Evolutionary conservation across 176 grass and related monocot species (phyloP).

Genomic region (Aegilops longissima): DNA sequence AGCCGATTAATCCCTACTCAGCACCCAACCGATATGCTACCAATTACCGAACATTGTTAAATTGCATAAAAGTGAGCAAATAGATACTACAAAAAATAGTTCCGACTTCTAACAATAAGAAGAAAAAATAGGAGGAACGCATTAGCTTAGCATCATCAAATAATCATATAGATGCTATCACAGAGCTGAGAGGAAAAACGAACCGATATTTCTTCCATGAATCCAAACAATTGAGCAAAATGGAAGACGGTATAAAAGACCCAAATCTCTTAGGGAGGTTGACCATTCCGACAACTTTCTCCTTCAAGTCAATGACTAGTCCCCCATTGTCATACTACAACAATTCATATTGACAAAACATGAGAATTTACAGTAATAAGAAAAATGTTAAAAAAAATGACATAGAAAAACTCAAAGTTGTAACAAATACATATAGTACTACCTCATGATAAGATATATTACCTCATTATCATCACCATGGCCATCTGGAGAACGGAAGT

Average conservation of each 20-base stretch:
- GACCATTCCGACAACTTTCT: not conserved
- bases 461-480: not conserved
- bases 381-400: too few species aligned
- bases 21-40: too few species aligned
- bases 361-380: not conserved
- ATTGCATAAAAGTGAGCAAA: not conserved
- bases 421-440: not conserved
- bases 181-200: not conserved
- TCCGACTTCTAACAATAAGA: not conserved
- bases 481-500: not conserved
- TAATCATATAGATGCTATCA: not conserved
- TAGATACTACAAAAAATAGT: not conserved
- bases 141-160: not conserved
- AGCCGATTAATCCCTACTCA: too few species aligned
- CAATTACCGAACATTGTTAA: too few species aligned
- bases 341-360: not conserved
- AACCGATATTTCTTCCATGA: not conserved
- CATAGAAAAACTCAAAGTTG: too few species aligned
- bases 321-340: not conserved
- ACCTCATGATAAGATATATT: not conserved
- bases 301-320: not conserved
- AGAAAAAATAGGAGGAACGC: not conserved
- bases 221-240: not conserved
- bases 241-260: constrained; percentile 3
- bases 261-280: not conserved